Base-by-base conservation (phyloP, 352 stramenopile genomes). In the Halophytophthora polymorphica region DNA sequence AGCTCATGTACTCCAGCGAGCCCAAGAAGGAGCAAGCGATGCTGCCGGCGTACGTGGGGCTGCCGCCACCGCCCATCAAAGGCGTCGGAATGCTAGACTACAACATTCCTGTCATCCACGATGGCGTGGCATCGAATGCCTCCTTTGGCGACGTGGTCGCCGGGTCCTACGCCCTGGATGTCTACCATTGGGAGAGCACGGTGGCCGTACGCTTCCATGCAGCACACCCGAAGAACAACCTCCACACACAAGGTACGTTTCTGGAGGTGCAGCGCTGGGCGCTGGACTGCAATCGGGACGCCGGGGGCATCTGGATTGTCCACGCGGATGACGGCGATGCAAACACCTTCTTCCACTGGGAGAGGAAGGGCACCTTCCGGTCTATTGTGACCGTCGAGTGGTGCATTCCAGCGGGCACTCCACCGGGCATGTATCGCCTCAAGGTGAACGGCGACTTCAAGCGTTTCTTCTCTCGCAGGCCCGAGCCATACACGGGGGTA, bases 381-480 rank as follows among this genome's bases (percentile, higher is more conserved):
- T 93, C 83, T 0, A 52, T 81, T 6, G 74, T 85, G 18, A 86
- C 72, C 15, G 65, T 93, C 37, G 78, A 89, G 49, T 93, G 83
- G 83, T 56, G 53, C 34, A 83, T 93, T 34, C 61, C 80, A 7
- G 49, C 64, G 49, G 39, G 37, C 22, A 85, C 74, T 0, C 73
- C 69, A 7, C 41, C 56, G 1, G 77, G 78, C 4, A 72, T 54
- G 34, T 93, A 93, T 49, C 76, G 83, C 10, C 71, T 93, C 39
- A 91, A 91, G 65, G 70, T 88, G 22, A 88, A 90, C 40, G 80
- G 83, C 23, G 70, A 93, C 61, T 82, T 60, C 61, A 93, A 91
- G 51, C 66, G 69, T n/a, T 73, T 86, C 45, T 70, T 88, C n/a
- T 72, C 62, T 21, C 44, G 56, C 35, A 70, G 60, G 25, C 60